Evolutionary conservation across 176 grass and related monocot species (phyloP), one percentile per base, ranked within the genome.

Genomic region (Triticum turgidum): DNA sequence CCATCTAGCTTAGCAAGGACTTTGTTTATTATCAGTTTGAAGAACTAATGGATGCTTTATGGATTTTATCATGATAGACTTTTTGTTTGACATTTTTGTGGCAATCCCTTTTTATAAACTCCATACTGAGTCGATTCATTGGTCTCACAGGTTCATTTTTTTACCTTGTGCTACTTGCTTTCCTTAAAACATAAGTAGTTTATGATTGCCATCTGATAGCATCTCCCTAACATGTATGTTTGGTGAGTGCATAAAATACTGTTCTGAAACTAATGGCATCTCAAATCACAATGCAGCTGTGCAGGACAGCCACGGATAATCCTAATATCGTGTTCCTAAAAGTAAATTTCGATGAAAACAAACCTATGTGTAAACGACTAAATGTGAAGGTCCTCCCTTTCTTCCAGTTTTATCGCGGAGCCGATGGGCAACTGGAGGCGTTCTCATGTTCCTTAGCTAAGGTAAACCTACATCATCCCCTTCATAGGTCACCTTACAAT

Each of bases 311-410:
- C 69, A 42, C 86, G 85, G 97, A 96, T 49, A 85, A 96, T 69
- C 90, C 92, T 66, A 87, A 94, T 65, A 87, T 94, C 15, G 84
- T 94, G 88, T 86, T 99, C 76, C 22, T 99, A 35, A 99, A 99
- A 82, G 90, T 99, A 63, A 99, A 99, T 79, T 99, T 99, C 78
- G 97, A 99, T 65, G 94, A 99, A 94, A 99, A 99, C 84, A 99
- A 99, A 87, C 97, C 94, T 32, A 99, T 99, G 97, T 99, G 97
- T 77, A 99, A 96, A 92, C 89, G 97, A 75, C 76, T 99, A 77
- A 99, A 99, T 85, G 97, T 99, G 20, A 99, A 91, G 83, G 93
- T 96, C 34, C 97, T 99, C 90, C 97, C 97, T 62, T 96, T 89
- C 85, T 99, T 91, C 77, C 97, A 99, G 85, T 99, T 99, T 83